Evolutionary conservation across 768 basidiomycete species (phyloP).

Genomic region (Lactifluus piperatus): DNA sequence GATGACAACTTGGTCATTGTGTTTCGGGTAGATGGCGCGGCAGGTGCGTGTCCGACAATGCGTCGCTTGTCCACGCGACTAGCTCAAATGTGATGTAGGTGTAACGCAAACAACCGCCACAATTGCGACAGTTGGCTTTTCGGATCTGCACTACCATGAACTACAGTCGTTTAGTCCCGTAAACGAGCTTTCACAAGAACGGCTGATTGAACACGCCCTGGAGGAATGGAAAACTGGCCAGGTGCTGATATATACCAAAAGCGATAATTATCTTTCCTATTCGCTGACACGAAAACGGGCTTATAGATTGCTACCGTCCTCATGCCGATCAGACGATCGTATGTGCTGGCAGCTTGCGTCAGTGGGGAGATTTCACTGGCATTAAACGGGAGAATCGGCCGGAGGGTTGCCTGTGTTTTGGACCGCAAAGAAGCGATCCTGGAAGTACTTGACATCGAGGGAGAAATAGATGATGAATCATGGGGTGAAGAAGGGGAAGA

Average conservation of each 20-base stretch:
- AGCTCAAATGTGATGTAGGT: conserved; percentile 12
- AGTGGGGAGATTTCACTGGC: conserved; percentile 49
- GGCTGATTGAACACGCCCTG: conserved; percentile 52
- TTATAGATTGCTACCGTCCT: conserved; percentile 41
- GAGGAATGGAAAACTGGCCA: conserved; percentile 51
- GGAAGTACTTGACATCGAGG: conserved; percentile 76
- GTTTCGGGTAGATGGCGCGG: conserved; percentile 39
- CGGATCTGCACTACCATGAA: conserved; percentile 48
- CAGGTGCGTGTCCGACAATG: conserved; percentile 37
- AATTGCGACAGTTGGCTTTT: conserved; percentile 58
- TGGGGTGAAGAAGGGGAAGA: conserved; percentile 17
- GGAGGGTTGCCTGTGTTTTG: conserved; percentile 68
- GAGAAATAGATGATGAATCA: conserved; percentile 24
- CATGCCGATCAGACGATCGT: conserved; percentile 48
- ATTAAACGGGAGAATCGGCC: conserved; percentile 66
- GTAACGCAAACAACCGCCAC: conserved; percentile 41
- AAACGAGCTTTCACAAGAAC: conserved; percentile 49
- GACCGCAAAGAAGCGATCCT: conserved; percentile 52
- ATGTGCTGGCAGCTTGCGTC: conserved; percentile 44
- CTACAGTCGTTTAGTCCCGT: conserved; percentile 42
- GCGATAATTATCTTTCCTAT: conserved; percentile 1
- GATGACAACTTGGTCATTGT: conserved; percentile 59
- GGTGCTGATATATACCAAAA: conserved; percentile 39
- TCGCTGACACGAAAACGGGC: conserved; percentile 10
- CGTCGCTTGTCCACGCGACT: conserved; percentile 17